Evolutionary conservation across 306 rosid genomes (phyloP), one percentile per base, ranked within the genome.

Genomic region (barrel medic (Medicago truncatula)): DNA sequence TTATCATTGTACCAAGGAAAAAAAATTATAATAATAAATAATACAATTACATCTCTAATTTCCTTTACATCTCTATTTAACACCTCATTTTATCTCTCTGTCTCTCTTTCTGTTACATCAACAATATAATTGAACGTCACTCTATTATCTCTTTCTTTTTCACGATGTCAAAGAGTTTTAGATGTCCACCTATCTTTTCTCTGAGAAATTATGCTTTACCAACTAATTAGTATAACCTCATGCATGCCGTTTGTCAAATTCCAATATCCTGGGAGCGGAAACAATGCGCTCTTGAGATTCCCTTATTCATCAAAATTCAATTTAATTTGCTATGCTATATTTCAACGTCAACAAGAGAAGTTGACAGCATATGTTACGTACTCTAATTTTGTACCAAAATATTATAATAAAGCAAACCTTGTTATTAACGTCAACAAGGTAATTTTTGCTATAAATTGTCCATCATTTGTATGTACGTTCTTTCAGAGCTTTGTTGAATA

Each of bases 401-500:
- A n/a, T 25, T 59, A 59, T 59, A 59, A 13, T 59, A 17, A 7
- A 11, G 41, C 44, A 20, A 53, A 39, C 68, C 9, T 75, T 0
- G 81, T 0, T 5, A 0, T 0, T n/a, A 0, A 16, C 74, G 75
- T 23, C 18, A 44, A 21, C 12, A 8, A 8, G 20, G 31, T 0
- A 56, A 1, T 3, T 18, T 7, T 25, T 25, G 1, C 43, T 81
- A 80, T 82, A 77, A 74, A 89, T 61, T 50, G 15, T 15, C 13
- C 18, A 7, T 63, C 25, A 67, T 8, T 20, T 54, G 36, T 68
- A 38, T 12, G 28, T 40, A 4, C 4, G 46, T 66, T 75, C 65
- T 49, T 84, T 85, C 85, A 87, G 78, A 49, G 86, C 76, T 63
- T 78, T 70, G 73, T 77, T 82, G 90, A 84, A 87, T 3, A 86